Evolutionary conservation across 768 basidiomycete genomes (phyloP), one percentile per base, ranked within the genome.

Genomic region (Termitomyces eurrhizus): DNA sequence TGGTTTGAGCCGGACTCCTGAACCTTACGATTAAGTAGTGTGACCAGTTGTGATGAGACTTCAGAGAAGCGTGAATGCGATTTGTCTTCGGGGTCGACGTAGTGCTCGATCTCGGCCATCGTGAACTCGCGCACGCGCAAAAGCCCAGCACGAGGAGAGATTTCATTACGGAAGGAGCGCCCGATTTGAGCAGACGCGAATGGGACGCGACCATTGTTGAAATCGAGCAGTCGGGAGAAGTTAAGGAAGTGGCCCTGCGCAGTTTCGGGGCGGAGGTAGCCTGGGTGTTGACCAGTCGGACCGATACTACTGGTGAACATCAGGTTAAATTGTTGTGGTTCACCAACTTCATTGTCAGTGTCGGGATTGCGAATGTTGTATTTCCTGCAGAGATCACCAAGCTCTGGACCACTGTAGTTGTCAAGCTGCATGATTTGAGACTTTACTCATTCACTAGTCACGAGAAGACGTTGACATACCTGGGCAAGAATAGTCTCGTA

Each of bases 91-190:
- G 97, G 97, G 79, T 98, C 97, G 66, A 99, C 97, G 65, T 80
- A 99, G 78, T 99, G 97, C 76, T 99, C 97, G 71, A 99, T 97
- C 78, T 99, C 97, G 50, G 95, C 97, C 96, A 98, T 97, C 12
- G 93, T 97, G 78, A 98, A 99, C 74, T 99, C 97, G 66, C 96
- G 92, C 36, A 98, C 96, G 62, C 97, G 95, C 51, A 99, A 83
- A 44, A 99, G 82, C 56, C 97, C 97, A 42, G 95, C 93, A 58
- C 94, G 91, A 14, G 97, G 97, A 0, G 95, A 95, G 66, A 99
- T 98, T 73, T 98, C 97, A 72, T 99, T 99, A 56, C 97, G 87
- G 84, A 99, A 99, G 18, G 92, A 86, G 56, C 92, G 88, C 37
- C 97, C 97, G 65, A 99, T 92, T 73, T 97, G 95, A 1, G 97